Evolutionary conservation across 176 grass and related monocot species (phyloP).

Genomic region (Cymbopogon citratus): DNA sequence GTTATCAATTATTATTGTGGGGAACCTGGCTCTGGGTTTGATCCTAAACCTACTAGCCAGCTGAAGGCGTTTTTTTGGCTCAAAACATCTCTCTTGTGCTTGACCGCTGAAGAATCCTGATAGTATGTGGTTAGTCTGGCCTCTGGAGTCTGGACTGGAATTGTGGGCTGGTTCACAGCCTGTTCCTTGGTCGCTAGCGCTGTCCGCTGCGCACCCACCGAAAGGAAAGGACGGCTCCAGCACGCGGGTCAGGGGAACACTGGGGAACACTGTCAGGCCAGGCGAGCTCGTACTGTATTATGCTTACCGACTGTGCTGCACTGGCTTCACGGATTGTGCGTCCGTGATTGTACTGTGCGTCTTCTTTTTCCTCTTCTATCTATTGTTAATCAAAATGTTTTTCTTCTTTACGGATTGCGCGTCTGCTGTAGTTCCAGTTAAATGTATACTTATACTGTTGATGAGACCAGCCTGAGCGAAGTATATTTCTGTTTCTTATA

Average conservation of each 20-base stretch:
- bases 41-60: too few species aligned
- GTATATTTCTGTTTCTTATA: too few species aligned
- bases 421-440: too few species aligned
- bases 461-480: background rate
- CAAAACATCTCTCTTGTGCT: background rate
- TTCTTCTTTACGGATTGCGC: background rate
- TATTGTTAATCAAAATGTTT: background rate
- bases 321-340: conserved; percentile 4
- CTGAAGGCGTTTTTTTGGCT: background rate
- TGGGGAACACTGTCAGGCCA: conserved; percentile 21
- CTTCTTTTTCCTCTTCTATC: background rate
- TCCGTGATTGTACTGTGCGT: conserved; percentile 16
- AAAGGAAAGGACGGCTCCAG: background rate
- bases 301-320: conserved; percentile 7
- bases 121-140: background rate
- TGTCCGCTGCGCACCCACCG: conserved; percentile 27
- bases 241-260: conserved; percentile 17
- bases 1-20: background rate
- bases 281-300: conserved; percentile 12
- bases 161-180: conserved; percentile 20
- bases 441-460: too few species aligned
- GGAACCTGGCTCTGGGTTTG: too few species aligned
- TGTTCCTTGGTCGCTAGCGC: conserved; percentile 43
- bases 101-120: background rate
- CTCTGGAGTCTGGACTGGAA: background rate